phyloP scores from a whole-genome alignment of 495 filamentous ascomycete genomes.

The Penicillium macrosclerotiorum region DNA sequence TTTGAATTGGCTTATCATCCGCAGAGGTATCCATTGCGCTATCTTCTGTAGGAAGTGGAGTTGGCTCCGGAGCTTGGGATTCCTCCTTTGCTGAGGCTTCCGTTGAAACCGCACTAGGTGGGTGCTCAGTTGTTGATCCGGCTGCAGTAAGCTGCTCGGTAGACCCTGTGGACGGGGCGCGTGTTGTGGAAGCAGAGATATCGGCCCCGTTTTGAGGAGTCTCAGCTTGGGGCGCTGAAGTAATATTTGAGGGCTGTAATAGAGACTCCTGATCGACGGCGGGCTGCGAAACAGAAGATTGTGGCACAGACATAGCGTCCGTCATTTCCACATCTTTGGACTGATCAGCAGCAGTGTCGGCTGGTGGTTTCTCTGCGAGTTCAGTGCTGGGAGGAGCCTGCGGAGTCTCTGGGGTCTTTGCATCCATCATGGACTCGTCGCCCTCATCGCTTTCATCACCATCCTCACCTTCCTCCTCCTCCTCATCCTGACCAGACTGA shows the following conservation, averaged over 20 bases:
- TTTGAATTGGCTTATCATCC: background rate
- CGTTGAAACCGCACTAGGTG: background rate
- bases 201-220: constrained; percentile 6
- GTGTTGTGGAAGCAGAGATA: background rate
- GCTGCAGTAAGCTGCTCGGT: background rate
- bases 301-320: constrained; percentile 23
- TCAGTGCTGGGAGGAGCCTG: constrained; percentile 24
- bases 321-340: constrained; percentile 25
- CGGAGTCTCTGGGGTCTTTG: constrained; percentile 45
- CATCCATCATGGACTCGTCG: constrained; percentile 55
- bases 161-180: constrained; percentile 7
- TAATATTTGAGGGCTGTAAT: background rate
- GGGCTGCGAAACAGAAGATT: constrained; percentile 22
- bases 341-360: constrained; percentile 21
- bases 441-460: constrained; percentile 57
- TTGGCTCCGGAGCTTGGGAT: background rate
- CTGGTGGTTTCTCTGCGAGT: constrained; percentile 14
- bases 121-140: background rate
- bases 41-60: background rate
- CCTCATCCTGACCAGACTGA: constrained; percentile 43
- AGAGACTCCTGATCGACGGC: constrained; percentile 3
- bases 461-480: constrained; percentile 41
- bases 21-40: background rate
- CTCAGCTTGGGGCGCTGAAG: background rate
- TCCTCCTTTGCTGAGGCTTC: constrained; percentile 1